Conservation (phyloP, 306 rosid genomes). For the Vigna nakashimae region DNA sequence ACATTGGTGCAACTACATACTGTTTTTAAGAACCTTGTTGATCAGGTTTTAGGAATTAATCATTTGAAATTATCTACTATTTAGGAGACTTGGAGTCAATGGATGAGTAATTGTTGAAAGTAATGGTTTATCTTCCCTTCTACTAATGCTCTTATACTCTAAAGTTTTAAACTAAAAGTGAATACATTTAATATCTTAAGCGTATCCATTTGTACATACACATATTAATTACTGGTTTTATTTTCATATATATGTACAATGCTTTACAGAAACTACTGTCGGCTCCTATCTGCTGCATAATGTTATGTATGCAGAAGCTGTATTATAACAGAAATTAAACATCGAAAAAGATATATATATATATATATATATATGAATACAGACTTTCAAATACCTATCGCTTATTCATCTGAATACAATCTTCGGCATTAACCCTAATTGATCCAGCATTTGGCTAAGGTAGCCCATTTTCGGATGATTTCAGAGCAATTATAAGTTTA, state of each 20-base stretch:
- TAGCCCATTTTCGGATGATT: background rate
- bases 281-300: no score
- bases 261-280: background rate
- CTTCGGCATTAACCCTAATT: background rate
- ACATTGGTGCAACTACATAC: background rate
- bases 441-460: background rate
- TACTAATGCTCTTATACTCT: background rate
- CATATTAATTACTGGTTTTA: background rate
- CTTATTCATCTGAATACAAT: no score
- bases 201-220: background rate
- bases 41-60: background rate
- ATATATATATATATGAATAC: no score
- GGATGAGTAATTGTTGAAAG: background rate
- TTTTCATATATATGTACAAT: slow-evolving; percentile 2
- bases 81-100: background rate
- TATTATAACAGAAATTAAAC: no score
- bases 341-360: no score
- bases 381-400: no score
- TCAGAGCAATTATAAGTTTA: no score
- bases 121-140: background rate
- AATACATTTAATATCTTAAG: background rate
- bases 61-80: slow-evolving; percentile 19
- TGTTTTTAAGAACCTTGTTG: background rate
- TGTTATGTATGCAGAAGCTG: no score
- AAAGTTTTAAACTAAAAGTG: background rate